Evolutionary conservation across 2,329 filamentous ascomycete genomes (phyloP).

Genomic region (Sporothrix globosa): DNA sequence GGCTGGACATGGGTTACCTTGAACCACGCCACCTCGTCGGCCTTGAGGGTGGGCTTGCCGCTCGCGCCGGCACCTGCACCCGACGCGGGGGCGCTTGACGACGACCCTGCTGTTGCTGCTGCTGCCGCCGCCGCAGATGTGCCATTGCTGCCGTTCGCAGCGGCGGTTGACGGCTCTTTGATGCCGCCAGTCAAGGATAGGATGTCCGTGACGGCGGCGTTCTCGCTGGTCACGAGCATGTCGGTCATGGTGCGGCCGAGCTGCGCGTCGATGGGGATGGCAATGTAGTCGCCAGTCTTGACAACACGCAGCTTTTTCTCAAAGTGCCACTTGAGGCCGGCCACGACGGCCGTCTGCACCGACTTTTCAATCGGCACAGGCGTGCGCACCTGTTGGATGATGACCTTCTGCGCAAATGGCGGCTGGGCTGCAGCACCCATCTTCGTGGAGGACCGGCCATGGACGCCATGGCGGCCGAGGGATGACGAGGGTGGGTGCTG

Average conservation of each 20-base stretch:
- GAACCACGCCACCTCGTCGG: conserved; percentile 84
- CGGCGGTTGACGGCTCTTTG: conserved; percentile 9
- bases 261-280: conserved; percentile 83
- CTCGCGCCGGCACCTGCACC: neutral
- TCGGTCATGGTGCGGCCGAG: conserved; percentile 83
- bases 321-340: conserved; percentile 86
- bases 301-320: conserved; percentile 80
- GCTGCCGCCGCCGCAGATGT: conserved; percentile 40
- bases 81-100: neutral
- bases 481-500: conserved; percentile 6
- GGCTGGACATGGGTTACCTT: conserved; percentile 75
- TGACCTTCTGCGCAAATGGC: conserved; percentile 73
- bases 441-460: conserved; percentile 53
- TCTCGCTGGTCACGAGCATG: conserved; percentile 58
- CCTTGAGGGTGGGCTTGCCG: conserved; percentile 40
- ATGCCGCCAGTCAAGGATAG: conserved; percentile 55
- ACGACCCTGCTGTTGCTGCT: conserved; percentile 33
- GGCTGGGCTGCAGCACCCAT: conserved; percentile 60
- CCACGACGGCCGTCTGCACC: conserved; percentile 82
- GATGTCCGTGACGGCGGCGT: conserved; percentile 72
- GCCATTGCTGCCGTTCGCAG: conserved; percentile 22
- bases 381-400: conserved; percentile 83
- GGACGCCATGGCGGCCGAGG: conserved; percentile 47
- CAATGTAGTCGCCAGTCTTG: conserved; percentile 84
- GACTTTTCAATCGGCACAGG: conserved; percentile 84